Percentiles rank a stretch among this genome's conserved stretches.
Evolutionary conservation across 495 filamentous ascomycete species (phyloP).

Genomic region (Neurospora sublineolata): DNA sequence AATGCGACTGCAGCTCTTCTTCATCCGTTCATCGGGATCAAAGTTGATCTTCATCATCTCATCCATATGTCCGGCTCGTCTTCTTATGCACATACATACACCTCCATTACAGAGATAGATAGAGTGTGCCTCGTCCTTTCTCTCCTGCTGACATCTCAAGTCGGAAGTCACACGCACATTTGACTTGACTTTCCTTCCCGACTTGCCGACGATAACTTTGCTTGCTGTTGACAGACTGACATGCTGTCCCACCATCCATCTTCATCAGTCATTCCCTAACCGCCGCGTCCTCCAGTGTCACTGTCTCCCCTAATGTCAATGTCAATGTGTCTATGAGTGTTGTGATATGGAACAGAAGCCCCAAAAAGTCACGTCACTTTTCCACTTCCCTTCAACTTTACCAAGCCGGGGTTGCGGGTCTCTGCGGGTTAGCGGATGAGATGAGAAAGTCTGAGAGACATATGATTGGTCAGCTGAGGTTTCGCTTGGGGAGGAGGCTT

Average conservation of each 20-base stretch:
- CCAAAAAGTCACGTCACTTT: not conserved
- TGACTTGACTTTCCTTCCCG: not conserved
- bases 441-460: not conserved
- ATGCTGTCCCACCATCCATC: not conserved
- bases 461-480: not conserved
- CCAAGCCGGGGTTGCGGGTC: not conserved
- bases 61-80: not conserved
- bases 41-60: not conserved
- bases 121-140: not conserved
- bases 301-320: not conserved
- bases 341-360: not conserved
- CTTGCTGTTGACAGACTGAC: not conserved
- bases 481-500: not conserved
- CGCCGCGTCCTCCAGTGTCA: not conserved
- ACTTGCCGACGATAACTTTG: not conserved
- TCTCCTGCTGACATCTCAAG: not conserved
- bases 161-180: not conserved
- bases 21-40: not conserved
- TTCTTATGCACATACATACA: not conserved
- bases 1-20: not conserved
- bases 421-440: slow-evolving; percentile 14
- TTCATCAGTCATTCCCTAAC: not conserved
- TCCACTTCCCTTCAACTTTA: not conserved
- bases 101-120: not conserved
- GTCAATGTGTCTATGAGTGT: not conserved